Percentiles rank a stretch among this genome's conserved stretches.
phyloP scores from a whole-genome alignment of 139 green algal species.

The Chlamydomonas sphaeroides region DNA sequence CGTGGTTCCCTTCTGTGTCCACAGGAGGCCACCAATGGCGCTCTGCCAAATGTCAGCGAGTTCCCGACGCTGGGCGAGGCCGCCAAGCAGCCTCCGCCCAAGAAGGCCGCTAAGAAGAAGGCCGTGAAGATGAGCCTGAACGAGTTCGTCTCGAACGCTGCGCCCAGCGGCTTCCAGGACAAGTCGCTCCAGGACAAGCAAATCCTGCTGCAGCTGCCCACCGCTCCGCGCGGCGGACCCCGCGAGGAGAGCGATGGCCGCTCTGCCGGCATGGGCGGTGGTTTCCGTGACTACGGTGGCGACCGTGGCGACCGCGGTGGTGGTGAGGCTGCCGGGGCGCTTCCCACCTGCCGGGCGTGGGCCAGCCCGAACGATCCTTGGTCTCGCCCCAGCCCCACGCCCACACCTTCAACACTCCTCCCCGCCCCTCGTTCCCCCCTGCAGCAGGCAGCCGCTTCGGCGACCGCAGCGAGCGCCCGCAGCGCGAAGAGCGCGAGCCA shows the following conservation, averaged over 20 bases:
- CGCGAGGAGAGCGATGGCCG: slow-evolving; percentile 60
- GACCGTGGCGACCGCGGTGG: slow-evolving; percentile 47
- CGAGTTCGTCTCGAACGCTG: slow-evolving; percentile 67
- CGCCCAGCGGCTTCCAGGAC: slow-evolving; percentile 1
- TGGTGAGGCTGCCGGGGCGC: neutral
- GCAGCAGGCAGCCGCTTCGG: slow-evolving; percentile 9
- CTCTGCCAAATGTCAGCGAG: slow-evolving; percentile 54
- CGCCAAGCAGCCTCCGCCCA: slow-evolving; percentile 26
- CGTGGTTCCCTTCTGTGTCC: neutral
- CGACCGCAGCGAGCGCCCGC: slow-evolving; percentile 8
- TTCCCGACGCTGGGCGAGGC: slow-evolving; percentile 77
- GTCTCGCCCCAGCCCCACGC: too few relatives aligned
- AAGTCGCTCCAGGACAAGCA: slow-evolving; percentile 50
- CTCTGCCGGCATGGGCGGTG: slow-evolving; percentile 67
- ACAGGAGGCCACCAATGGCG: slow-evolving; percentile 21
- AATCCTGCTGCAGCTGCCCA: slow-evolving; percentile 70
- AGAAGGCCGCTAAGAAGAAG: slow-evolving; percentile 76
- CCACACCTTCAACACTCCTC: neutral
- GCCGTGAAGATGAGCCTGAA: slow-evolving; percentile 67
- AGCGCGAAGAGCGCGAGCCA: slow-evolving; percentile 52
- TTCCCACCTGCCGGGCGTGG: too few relatives aligned
- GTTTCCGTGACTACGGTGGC: slow-evolving; percentile 81
- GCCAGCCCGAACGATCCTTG: too few relatives aligned
- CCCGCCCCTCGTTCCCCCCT: too few relatives aligned
- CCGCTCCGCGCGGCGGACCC: slow-evolving; percentile 56